These are phyloP conservation scores for Cornus florida DNA, from an alignment of 148 eudicot genomes.

Conservation along the genomic window DNA sequence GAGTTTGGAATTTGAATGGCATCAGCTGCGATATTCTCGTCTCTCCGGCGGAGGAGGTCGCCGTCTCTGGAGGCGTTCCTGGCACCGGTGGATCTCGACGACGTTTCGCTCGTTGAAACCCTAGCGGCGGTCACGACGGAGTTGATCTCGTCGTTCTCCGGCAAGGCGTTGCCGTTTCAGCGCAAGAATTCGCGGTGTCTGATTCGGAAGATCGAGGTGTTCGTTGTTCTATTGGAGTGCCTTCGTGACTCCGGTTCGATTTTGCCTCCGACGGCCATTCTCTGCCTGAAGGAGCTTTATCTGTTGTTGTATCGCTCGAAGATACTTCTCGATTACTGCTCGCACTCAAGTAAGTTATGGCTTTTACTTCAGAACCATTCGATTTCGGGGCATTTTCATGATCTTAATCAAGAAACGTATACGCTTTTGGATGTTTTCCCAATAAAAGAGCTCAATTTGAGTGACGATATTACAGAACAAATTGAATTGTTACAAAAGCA, in stretches of 20 bases:
- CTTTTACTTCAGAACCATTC: slow-evolving; percentile 60
- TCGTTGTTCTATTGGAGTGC: slow-evolving; percentile 53
- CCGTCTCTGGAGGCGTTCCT: slow-evolving; percentile 81
- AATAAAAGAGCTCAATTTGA: slow-evolving; percentile 34
- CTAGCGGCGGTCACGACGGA: slow-evolving; percentile 49
- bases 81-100: slow-evolving; percentile 76
- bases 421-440: slow-evolving; percentile 78
- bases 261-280: slow-evolving; percentile 35
- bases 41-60: slow-evolving; percentile 65
- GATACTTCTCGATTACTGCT: slow-evolving; percentile 67
- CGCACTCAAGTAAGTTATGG: slow-evolving; percentile 62
- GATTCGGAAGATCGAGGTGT: slow-evolving; percentile 60
- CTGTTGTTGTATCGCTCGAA: slow-evolving; percentile 69
- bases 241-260: slow-evolving; percentile 38
- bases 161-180: slow-evolving; percentile 46
- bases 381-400: slow-evolving; percentile 72
- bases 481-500: slow-evolving; percentile 58
- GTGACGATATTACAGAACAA: slow-evolving; percentile 60
- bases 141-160: slow-evolving; percentile 46
- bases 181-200: slow-evolving; percentile 50
- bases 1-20: slow-evolving; percentile 36
- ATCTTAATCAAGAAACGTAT: slow-evolving; percentile 56
- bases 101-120: slow-evolving; percentile 52
- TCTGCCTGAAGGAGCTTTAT: slow-evolving; percentile 85
- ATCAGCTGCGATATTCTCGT: slow-evolving; percentile 70